A percentile compares a stretch with the other conserved stretches of the same genome.
These are phyloP conservation scores for Vanderwaltozyma yarrowii DNA, from an alignment of 805 yeast species.

Conservation along the genomic window DNA sequence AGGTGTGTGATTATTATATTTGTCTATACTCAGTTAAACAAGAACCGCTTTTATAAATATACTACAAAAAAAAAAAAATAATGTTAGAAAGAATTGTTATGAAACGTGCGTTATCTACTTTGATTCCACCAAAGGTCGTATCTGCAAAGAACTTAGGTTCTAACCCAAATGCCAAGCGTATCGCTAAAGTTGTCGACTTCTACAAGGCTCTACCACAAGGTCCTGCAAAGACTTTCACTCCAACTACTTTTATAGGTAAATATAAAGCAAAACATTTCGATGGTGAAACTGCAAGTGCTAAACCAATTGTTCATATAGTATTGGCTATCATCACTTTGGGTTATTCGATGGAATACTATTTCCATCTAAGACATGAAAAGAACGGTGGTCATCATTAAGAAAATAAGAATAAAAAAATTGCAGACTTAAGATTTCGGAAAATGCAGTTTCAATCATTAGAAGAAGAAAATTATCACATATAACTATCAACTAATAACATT, in stretches of 20 bases:
- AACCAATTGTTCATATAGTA: constrained; percentile 72
- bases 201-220: constrained; percentile 96
- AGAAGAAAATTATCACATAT: no score
- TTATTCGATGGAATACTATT: constrained; percentile 86
- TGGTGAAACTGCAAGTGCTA: constrained; percentile 74
- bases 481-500: no score
- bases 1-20: no score
- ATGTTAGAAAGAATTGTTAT: constrained; percentile 40
- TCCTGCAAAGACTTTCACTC: constrained; percentile 41
- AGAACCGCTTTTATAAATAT: no score
- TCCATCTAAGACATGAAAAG: constrained; percentile 67
- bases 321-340: constrained; percentile 61
- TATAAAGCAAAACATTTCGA: constrained; percentile 82
- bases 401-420: no score
- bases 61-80: no score
- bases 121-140: constrained; percentile 98
- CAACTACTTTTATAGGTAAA: constrained; percentile 53
- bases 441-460: neutral
- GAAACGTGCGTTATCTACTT: constrained; percentile 88
- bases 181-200: constrained; percentile 89
- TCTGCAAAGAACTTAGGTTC: constrained; percentile 92
- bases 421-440: no score
- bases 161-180: constrained; percentile 94
- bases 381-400: constrained; percentile 23
- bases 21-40: no score